Percentiles rank a stretch among this genome's conserved stretches.
phyloP scores from a whole-genome alignment of 352 stramenopile genomes.

The Phytophthora aleatoria region DNA sequence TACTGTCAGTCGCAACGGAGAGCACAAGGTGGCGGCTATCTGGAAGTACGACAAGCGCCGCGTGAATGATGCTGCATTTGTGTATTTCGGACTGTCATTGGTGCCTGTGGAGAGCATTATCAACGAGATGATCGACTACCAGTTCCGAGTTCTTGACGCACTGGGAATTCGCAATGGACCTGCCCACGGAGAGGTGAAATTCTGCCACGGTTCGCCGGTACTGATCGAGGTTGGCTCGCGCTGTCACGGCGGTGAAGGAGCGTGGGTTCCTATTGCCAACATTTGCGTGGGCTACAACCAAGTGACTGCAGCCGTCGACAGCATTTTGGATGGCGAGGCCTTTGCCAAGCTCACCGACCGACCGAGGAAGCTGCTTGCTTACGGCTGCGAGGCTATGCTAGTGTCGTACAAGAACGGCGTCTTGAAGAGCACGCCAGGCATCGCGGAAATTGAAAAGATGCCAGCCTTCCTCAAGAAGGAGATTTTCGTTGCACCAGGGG shows the following conservation, averaged over 20 bases:
- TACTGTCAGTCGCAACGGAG: constrained; percentile 91
- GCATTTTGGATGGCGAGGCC: constrained; percentile 60
- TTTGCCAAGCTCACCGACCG: constrained; percentile 71
- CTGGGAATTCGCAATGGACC: constrained; percentile 78
- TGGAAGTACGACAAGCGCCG: constrained; percentile 98
- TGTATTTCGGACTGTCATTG: constrained; percentile 92
- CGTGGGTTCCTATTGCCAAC: constrained; percentile 92
- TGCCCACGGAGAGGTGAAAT: constrained; percentile 86
- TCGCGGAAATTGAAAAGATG: constrained; percentile 91
- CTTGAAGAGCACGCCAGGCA: constrained; percentile 89
- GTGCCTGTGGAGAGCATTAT: constrained; percentile 71
- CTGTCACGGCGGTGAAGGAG: constrained; percentile 95
- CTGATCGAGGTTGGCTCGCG: constrained; percentile 96
- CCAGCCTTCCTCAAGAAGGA: constrained; percentile 93
- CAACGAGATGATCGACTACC: constrained; percentile 85
- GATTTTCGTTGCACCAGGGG: constrained; percentile 85
- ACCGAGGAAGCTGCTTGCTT: constrained; percentile 74
- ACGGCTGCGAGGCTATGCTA: constrained; percentile 93
- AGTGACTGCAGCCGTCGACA: constrained; percentile 90
- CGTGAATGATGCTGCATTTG: constrained; percentile 94
- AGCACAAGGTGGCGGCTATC: constrained; percentile 95
- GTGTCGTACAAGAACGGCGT: constrained; percentile 93
- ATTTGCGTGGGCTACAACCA: constrained; percentile 95
- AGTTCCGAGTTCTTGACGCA: constrained; percentile 78
- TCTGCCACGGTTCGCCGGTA: constrained; percentile 85